phyloP scores from a whole-genome alignment of 768 basidiomycete genomes.

The Trametes elegans region DNA sequence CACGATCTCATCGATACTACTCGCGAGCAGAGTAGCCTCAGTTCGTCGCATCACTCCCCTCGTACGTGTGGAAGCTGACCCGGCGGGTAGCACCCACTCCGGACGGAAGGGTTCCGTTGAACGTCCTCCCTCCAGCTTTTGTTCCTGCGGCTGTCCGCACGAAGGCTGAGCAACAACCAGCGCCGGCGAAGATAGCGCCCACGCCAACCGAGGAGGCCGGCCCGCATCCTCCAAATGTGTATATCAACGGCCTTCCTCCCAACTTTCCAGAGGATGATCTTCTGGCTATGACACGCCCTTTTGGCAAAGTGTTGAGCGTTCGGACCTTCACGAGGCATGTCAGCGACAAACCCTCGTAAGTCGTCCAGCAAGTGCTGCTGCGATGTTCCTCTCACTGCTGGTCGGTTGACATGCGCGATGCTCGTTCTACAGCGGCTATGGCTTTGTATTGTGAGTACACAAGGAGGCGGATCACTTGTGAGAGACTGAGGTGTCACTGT shows the following conservation, averaged over 20 bases:
- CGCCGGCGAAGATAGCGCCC: background rate
- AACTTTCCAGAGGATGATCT: conserved; percentile 81
- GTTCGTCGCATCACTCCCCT: background rate
- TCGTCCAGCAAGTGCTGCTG: no score
- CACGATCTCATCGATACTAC: background rate
- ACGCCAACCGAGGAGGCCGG: background rate
- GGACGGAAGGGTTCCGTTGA: background rate
- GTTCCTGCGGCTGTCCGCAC: conserved; percentile 3
- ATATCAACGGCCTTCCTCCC: conserved; percentile 85
- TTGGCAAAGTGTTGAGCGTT: conserved; percentile 73
- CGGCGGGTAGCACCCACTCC: conserved; percentile 1
- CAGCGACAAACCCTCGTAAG: conserved; percentile 61
- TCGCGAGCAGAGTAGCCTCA: conserved; percentile 1
- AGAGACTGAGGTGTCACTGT: no score
- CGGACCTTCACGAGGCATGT: conserved; percentile 83
- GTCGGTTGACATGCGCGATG: no score
- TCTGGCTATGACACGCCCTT: conserved; percentile 67
- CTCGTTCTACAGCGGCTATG: conserved; percentile 72
- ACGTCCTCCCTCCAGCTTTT: conserved; percentile 10
- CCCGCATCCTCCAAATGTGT: conserved; percentile 61
- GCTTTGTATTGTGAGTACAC: conserved; percentile 67
- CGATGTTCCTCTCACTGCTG: no score
- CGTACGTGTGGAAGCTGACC: background rate
- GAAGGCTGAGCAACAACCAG: background rate
- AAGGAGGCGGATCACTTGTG: background rate